Evolutionary conservation across 139 green algal species (phyloP), one percentile per base, ranked within the genome.

Genomic region (Chlamydomonas incerta): DNA sequence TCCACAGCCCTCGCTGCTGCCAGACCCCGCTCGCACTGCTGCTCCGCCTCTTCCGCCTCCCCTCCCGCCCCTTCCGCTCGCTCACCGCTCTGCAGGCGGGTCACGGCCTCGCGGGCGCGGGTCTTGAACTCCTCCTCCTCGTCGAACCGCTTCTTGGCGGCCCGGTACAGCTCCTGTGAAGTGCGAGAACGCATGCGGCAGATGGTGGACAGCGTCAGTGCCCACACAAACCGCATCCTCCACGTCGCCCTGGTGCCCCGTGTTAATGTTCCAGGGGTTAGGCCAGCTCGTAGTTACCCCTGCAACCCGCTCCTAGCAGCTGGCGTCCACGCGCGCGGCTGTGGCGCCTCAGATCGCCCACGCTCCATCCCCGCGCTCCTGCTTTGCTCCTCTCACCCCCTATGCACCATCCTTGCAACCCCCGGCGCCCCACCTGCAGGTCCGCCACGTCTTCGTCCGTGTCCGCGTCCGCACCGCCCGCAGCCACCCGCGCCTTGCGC

Each of bases 71-170:
- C 75, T 33, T 73, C 82, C 15, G 69, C 28, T 23, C 35, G n/a
- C 63, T 94, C 89, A 31, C 96, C 95, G 67, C 75, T 74, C 91
- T 99, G 97, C 81, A 99, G 94, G 50, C 86, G 81, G 0, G 95
- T 98, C 37, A 99, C 97, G 5, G 95, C 95, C 87, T 96, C 89
- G 5, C 96, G 91, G 33, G 98, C 92, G 26, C 94, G 92, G 66
- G 87, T 90, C 92, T 99, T 99, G 95, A 99, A 99, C 13, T 97
- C 98, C 31, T 95, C 89, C 34, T 99, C 97, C n/a, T 93, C 93
- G 77, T 99, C 97, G 91, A 99, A 99, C 6, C 94, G 92, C 85
- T 89, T 80, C 93, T 98, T 99, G 67, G 96, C 92, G 23, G 90
- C 93, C 37, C 91, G 93, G 92, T 87, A 92, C 72, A 80, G 84